Base-by-base conservation (phyloP, 345 rosid species). In the Moricandia arvensis region DNA sequence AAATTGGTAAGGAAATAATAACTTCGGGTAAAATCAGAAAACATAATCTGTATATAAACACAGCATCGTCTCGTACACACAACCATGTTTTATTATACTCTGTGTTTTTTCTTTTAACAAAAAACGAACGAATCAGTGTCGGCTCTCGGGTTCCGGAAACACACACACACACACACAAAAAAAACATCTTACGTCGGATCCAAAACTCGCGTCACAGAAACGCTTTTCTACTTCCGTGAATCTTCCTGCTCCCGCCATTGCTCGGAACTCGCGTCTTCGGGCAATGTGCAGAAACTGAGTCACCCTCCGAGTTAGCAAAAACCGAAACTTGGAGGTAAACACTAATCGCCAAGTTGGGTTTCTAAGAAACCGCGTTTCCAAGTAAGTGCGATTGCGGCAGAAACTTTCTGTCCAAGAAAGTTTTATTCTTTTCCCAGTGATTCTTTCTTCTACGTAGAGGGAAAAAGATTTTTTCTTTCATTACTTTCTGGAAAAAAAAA, bases 121-220 rank as follows among this genome's bases (percentile, higher is more conserved):
- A 78, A 43, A 71, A 45, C 61, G 18, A 69, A 73, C 75, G 84
- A 79, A 86, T 82, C 71, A 76, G 83, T 85, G 88, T 84, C 87
- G 90, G 89, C 83, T 73, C 87, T 83, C 61, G 84, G 82, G 85
- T 80, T 78, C 85, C 33, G 72, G 2, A 24, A 75, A 54, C 58
- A 53, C 26, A 53, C 57, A 47, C 53, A 58, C 6, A 53, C 27
- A 7, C 49, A 43, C 17, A 45, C 0, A 67, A 33, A 64, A 57
- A 61, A 31, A 45, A 41, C 29, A 68, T 57, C 3, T 33, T 65
- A 38, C 65, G 69, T 65, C 17, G 41, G 68, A 51, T 53, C 74
- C 80, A 77, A 45, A 77, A 72, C 75, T 73, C 64, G 61, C 78
- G 79, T 69, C 59, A 38, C 2, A 18, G 18, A 31, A 37, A 51